Base-by-base conservation (phyloP, 2,329 filamentous ascomycete species). In the Fusarium pseudograminearum region DNA sequence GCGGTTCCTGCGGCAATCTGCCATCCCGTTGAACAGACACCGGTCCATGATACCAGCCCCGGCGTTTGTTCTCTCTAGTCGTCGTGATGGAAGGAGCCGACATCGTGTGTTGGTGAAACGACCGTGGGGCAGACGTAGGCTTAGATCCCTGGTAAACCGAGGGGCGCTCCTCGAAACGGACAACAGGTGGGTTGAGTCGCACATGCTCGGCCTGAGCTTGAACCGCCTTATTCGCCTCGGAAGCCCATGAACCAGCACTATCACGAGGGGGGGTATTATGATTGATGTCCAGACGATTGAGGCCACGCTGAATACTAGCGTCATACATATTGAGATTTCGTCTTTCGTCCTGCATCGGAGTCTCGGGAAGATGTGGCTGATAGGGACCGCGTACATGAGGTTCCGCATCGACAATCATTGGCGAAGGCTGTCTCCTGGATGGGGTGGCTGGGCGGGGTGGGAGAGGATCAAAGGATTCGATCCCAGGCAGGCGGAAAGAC, bases 401-500 rank as follows among this genome's bases (percentile, higher is more conserved):
- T 73, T 86, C 78, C 34, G 81, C 74, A 71, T 97, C 93, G 12
- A 94, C 81, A 75, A 91, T 87, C 92, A 96, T 94, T 0, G 93
- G 92, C 54, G 92, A 94, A 4, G 88, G 84, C 56, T 86, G 86
- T 47, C 90, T 88, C 50, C 88, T 86, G 2, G 88, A 86, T 10
- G 90, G 89, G 1, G 91, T 88, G 15, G 84, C 78, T 2, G 89
- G 86, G 22, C 86, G 87, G 61, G 87, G 86, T 28, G 89, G 91
- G 26, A 92, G 83, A 58, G 93, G 90, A 75, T 95, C 93, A 73
- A 98, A 97, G 18, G 93, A 97, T 77, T 97, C 93, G 70, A 98
- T 98, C 16, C 94, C 94, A 1, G 94, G 94, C 16, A 98, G 85
- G 40, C 93, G 89, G 16, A 93, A 83, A 7, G 85, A 80, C 9